phyloP scores from a whole-genome alignment of 1,284 basidiomycete genomes.

The Leccinum griseonigrum region DNA sequence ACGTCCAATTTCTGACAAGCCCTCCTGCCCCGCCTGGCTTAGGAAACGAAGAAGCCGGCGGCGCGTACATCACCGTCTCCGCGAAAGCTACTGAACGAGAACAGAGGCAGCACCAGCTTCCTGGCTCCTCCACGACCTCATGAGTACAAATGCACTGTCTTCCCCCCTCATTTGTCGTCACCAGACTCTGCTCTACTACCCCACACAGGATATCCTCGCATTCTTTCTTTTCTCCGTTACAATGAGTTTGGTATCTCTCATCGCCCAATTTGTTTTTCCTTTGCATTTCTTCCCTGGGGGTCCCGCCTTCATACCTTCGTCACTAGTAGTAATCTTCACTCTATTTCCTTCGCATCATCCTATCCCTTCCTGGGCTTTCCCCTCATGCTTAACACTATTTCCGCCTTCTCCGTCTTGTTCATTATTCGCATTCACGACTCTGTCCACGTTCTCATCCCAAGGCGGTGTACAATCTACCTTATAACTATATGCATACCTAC shows the following conservation, averaged over 20 bases:
- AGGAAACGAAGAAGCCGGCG: slow-evolving; percentile 64
- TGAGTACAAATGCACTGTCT: slow-evolving; percentile 22
- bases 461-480: slow-evolving; percentile 37
- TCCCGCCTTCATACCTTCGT: slow-evolving; percentile 31
- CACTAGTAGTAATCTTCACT: slow-evolving; percentile 31
- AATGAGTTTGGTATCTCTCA: slow-evolving; percentile 26
- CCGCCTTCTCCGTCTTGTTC: slow-evolving; percentile 19
- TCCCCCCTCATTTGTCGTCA: slow-evolving; percentile 12
- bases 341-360: slow-evolving; percentile 29
- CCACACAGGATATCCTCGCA: slow-evolving; percentile 31
- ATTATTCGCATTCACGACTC: slow-evolving; percentile 28
- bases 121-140: slow-evolving; percentile 28
- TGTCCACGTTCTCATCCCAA: slow-evolving; percentile 22
- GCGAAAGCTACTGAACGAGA: slow-evolving; percentile 69
- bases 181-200: slow-evolving; percentile 23
- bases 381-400: slow-evolving; percentile 29
- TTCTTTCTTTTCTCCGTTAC: slow-evolving; percentile 14
- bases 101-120: slow-evolving; percentile 28
- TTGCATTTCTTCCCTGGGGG: slow-evolving; percentile 22
- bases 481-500: slow-evolving; percentile 36
- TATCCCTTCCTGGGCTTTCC: slow-evolving; percentile 24
- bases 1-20: slow-evolving; percentile 51
- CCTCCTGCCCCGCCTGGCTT: slow-evolving; percentile 69
- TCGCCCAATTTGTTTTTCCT: slow-evolving; percentile 22
- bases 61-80: slow-evolving; percentile 83